Evolutionary conservation across 768 basidiomycete genomes (phyloP).

Genomic region (Boletus eberwhitei): DNA sequence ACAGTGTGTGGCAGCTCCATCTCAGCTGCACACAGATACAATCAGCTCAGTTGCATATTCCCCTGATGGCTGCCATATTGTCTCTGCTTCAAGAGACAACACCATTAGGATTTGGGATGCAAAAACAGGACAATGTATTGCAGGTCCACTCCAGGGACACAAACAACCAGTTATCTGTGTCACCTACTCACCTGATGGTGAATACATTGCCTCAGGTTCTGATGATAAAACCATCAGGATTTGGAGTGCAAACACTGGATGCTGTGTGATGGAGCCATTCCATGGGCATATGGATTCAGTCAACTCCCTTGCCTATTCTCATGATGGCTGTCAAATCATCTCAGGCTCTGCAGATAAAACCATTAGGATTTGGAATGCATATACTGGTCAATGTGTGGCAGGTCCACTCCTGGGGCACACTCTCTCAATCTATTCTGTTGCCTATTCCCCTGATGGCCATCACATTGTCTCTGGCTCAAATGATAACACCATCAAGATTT

Average conservation of each 20-base stretch:
- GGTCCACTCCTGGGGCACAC: constrained; percentile 9
- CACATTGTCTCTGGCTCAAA: constrained; percentile 16
- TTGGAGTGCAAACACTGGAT: constrained; percentile 16
- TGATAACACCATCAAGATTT: constrained; percentile 17
- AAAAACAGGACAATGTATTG: constrained; percentile 9
- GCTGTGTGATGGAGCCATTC: not conserved
- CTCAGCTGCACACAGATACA: not conserved
- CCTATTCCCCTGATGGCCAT: constrained; percentile 24
- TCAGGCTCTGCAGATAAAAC: constrained; percentile 5
- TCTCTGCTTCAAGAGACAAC: constrained; percentile 9
- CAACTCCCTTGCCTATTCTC: constrained; percentile 11
- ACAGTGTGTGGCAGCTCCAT: constrained; percentile 7
- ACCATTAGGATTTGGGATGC: constrained; percentile 24
- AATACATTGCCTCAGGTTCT: constrained; percentile 23
- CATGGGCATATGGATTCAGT: not conserved
- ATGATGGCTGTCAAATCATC: constrained; percentile 11
- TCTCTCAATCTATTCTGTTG: not conserved
- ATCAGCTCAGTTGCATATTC: constrained; percentile 17
- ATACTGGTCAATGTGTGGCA: constrained; percentile 5
- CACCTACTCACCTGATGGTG: constrained; percentile 19
- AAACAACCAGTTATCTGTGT: not conserved
- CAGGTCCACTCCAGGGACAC: constrained; percentile 14
- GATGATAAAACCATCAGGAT: constrained; percentile 9
- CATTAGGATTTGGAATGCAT: constrained; percentile 17
- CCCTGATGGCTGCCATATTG: constrained; percentile 23